Conservation (phyloP, 1,139 yeast genomes). For the Geotrichum bryndzae region DNA sequence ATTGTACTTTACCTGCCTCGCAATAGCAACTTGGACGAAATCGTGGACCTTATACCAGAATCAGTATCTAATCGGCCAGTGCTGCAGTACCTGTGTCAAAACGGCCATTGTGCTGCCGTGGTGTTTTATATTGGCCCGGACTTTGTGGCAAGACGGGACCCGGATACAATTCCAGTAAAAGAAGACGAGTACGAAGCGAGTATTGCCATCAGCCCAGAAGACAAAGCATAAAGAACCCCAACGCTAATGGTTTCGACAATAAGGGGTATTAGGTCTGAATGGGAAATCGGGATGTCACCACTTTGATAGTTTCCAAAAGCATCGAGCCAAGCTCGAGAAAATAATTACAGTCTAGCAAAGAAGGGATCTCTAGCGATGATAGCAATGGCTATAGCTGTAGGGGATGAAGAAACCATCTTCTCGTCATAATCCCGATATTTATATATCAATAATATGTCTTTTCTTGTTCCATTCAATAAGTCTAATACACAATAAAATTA, state of each 20-base stretch:
- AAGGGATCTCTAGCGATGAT: too few species aligned
- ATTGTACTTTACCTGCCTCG: constrained; percentile 73
- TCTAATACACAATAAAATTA: neutral
- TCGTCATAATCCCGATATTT: neutral
- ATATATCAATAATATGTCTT: neutral
- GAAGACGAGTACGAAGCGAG: neutral
- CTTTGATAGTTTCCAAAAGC: too few species aligned
- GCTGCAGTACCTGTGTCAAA: neutral
- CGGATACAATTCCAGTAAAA: neutral
- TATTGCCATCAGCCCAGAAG: neutral
- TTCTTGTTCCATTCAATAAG: neutral
- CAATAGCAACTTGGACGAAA: constrained; percentile 55
- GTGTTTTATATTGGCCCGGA: constrained; percentile 4
- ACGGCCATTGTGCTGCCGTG: constrained; percentile 1
- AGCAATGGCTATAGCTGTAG: too few species aligned
- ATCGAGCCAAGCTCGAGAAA: too few species aligned
- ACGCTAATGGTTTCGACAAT: too few species aligned
- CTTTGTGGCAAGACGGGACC: neutral
- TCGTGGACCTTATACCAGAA: constrained; percentile 16
- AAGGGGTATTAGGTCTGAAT: too few species aligned
- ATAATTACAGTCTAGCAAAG: too few species aligned
- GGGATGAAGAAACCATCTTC: neutral
- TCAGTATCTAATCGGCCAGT: neutral
- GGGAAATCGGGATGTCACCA: too few species aligned
- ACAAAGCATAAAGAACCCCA: neutral